Conservation (phyloP, 805 yeast genomes). For the Saccharomyces kudriavzevii region DNA sequence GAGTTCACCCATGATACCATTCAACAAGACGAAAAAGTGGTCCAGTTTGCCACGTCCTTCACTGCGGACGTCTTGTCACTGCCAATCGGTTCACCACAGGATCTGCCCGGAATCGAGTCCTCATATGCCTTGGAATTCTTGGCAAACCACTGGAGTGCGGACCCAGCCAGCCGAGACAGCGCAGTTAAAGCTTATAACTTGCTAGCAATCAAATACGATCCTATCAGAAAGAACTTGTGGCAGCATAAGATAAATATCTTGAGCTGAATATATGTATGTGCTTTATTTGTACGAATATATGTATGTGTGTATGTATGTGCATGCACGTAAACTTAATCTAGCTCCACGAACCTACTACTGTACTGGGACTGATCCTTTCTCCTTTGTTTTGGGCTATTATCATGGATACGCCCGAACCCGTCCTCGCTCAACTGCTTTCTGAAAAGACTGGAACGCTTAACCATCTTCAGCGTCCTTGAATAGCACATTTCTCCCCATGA, state of each 20-base stretch:
- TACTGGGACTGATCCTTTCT: neutral
- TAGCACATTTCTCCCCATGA: conserved; percentile 55
- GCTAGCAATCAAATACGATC: conserved; percentile 49
- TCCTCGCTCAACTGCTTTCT: conserved; percentile 20
- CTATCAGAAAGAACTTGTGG: conserved; percentile 61
- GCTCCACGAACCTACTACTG: neutral
- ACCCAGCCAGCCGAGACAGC: conserved; percentile 24
- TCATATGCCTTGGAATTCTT: conserved; percentile 58
- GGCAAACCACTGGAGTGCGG: conserved; percentile 39
- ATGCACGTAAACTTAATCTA: neutral
- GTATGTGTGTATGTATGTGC: neutral
- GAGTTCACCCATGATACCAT: conserved; percentile 15
- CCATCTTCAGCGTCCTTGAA: conserved; percentile 38
- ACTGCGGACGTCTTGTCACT: conserved; percentile 27
- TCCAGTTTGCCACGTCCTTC: conserved; percentile 39
- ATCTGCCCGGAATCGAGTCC: conserved; percentile 34
- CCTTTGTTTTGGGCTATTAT: neutral
- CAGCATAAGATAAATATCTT: conserved; percentile 33
- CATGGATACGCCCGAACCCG: conserved; percentile 9
- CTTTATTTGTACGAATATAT: neutral
- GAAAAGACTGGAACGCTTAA: conserved; percentile 45
- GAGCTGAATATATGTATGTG: neutral
- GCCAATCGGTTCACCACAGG: conserved; percentile 14
- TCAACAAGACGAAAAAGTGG: conserved; percentile 33
- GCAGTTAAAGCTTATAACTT: conserved; percentile 42